A percentile compares a stretch with the other conserved stretches of the same genome.
phyloP scores from a whole-genome alignment of 2,329 filamentous ascomycete species.

The Aspergillus persii region DNA sequence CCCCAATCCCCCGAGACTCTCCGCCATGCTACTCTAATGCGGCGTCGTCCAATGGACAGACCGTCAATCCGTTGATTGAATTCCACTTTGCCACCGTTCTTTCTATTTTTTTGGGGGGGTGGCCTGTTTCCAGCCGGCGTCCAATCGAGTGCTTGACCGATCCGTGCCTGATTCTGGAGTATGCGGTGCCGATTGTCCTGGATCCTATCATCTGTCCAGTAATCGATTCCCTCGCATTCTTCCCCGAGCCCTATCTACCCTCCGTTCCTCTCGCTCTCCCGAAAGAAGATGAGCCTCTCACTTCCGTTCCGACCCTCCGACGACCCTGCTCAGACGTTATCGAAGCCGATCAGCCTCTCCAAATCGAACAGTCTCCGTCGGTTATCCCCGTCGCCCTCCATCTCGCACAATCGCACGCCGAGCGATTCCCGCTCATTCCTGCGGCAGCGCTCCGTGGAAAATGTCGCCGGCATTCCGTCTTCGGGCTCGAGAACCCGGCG shows the following conservation, averaged over 20 bases:
- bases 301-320: slow-evolving; percentile 42
- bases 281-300: slow-evolving; percentile 33
- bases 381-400: slow-evolving; percentile 61
- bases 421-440: slow-evolving; percentile 45
- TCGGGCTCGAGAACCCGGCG: slow-evolving; percentile 48
- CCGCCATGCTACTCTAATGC: background rate
- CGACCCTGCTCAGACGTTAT: slow-evolving; percentile 50
- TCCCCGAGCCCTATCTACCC: background rate
- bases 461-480: slow-evolving; percentile 31
- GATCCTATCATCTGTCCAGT: background rate
- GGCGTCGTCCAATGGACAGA: background rate
- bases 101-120: background rate
- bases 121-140: background rate
- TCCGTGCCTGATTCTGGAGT: background rate
- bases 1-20: background rate
- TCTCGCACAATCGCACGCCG: slow-evolving; percentile 49
- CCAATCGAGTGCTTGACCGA: background rate
- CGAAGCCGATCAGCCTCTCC: slow-evolving; percentile 26
- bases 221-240: background rate
- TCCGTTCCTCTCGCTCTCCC: background rate
- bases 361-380: slow-evolving; percentile 53
- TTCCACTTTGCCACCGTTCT: background rate
- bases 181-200: background rate
- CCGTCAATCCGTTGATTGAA: background rate
- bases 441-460: slow-evolving; percentile 36